phyloP scores from a whole-genome alignment of 805 yeast species.

The Scheffersomyces stipitis region DNA sequence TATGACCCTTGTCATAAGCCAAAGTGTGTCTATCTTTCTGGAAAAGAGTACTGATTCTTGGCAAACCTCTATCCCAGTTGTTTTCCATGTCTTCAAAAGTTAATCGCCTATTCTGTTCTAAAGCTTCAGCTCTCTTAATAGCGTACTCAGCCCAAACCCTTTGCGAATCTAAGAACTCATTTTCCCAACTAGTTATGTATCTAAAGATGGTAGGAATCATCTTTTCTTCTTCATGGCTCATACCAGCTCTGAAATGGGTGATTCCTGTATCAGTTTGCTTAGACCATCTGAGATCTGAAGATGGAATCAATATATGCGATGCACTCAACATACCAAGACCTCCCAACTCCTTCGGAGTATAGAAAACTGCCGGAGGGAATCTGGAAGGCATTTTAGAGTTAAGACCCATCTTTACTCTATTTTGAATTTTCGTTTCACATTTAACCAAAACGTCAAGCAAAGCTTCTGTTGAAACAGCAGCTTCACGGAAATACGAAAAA shows the following conservation, averaged over 20 bases:
- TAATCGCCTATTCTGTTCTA: conserved; percentile 77
- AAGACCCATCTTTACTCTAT: conserved; percentile 88
- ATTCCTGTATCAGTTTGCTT: conserved; percentile 92
- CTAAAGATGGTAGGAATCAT: conserved; percentile 91
- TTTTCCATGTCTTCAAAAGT: conserved; percentile 93
- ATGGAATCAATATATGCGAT: conserved; percentile 91
- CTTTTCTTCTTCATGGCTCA: conserved; percentile 78
- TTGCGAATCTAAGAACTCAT: conserved; percentile 90
- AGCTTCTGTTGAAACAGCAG: conserved; percentile 78
- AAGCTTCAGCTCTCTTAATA: conserved; percentile 81
- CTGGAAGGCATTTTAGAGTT: conserved; percentile 98
- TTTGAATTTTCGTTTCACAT: conserved; percentile 91
- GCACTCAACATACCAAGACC: conserved; percentile 98
- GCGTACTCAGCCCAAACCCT: conserved; percentile 98
- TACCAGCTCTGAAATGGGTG: conserved; percentile 91
- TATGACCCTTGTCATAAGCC: conserved; percentile 92
- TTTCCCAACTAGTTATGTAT: conserved; percentile 94
- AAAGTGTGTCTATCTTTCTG: conserved; percentile 93
- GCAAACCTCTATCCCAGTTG: conserved; percentile 96
- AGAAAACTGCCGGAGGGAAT: conserved; percentile 98
- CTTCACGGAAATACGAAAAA: conserved; percentile 90
- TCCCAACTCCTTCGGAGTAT: conserved; percentile 95
- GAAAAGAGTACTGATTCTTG: conserved; percentile 91
- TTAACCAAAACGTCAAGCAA: conserved; percentile 81
- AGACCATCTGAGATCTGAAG: conserved; percentile 89